Conservation (phyloP, 495 filamentous ascomycete genomes). For the Staphylotrichum longicolle region DNA sequence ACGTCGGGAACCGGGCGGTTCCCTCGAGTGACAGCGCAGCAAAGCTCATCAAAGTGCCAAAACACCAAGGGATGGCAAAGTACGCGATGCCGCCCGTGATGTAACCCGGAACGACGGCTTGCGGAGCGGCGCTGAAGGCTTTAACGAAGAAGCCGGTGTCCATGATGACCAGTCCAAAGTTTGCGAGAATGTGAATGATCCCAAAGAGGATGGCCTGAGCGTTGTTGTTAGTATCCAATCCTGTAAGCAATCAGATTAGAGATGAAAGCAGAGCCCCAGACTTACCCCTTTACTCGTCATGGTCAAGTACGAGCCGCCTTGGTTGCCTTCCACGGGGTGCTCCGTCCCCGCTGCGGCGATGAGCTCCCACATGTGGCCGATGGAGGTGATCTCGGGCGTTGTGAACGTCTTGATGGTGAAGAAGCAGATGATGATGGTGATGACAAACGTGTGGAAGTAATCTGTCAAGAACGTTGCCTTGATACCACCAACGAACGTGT, state of each 20-base stretch:
- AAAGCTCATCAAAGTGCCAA: conserved; percentile 1
- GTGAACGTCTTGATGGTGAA: conserved; percentile 5
- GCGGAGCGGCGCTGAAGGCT: conserved; percentile 4
- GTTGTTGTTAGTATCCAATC: background rate
- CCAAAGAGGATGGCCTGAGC: background rate
- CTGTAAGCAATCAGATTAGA: no score
- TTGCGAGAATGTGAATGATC: conserved; percentile 3
- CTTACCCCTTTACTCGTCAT: conserved; percentile 8
- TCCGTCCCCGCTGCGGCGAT: background rate
- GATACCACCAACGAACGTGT: conserved; percentile 1
- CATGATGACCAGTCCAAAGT: conserved; percentile 7
- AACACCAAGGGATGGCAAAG: conserved; percentile 3
- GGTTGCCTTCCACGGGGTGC: background rate
- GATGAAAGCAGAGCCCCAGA: background rate
- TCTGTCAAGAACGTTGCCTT: background rate
- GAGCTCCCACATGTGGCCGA: conserved; percentile 4
- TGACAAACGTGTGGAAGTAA: conserved; percentile 6
- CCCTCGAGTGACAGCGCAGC: background rate
- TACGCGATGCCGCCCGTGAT: conserved; percentile 1
- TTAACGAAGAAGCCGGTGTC: conserved; percentile 6
- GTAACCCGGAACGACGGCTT: conserved; percentile 3
- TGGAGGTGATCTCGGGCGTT: background rate
- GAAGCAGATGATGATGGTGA: conserved; percentile 8
- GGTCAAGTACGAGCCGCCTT: background rate
- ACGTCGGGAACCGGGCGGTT: background rate